Conservation (phyloP, 495 filamentous ascomycete species). For the Bryoglossum gracile region DNA sequence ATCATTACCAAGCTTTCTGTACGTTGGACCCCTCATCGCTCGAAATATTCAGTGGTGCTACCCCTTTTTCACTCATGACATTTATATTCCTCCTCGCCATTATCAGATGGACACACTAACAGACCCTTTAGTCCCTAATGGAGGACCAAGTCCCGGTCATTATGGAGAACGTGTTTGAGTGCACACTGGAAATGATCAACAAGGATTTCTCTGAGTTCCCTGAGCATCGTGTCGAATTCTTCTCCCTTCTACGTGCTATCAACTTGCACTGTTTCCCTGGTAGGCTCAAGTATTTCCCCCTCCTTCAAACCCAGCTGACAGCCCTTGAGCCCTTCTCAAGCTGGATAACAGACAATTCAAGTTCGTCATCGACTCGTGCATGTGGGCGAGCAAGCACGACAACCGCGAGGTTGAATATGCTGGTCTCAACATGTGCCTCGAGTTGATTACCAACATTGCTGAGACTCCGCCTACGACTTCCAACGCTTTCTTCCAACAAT, state of each 20-base stretch:
- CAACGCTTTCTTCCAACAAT: conserved; percentile 93
- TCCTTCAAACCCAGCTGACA: conserved; percentile 11
- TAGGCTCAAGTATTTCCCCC: conserved; percentile 12
- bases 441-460: conserved; percentile 95
- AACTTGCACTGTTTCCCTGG: conserved; percentile 91
- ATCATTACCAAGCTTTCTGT: conserved; percentile 94
- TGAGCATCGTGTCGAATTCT: conserved; percentile 96
- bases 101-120: conserved; percentile 12
- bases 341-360: conserved; percentile 96
- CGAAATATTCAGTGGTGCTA: conserved; percentile 28
- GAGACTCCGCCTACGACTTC: conserved; percentile 81
- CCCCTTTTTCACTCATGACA: conserved; percentile 10
- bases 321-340: conserved; percentile 64
- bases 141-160: conserved; percentile 95
- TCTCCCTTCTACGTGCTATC: conserved; percentile 90
- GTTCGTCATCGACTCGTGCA: conserved; percentile 97
- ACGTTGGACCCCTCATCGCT: conserved; percentile 46
- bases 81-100: not conserved
- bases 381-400: conserved; percentile 99
- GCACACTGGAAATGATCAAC: conserved; percentile 99
- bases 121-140: conserved; percentile 68
- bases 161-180: conserved; percentile 98
- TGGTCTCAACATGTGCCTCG: conserved; percentile 97
- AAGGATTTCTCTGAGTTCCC: conserved; percentile 99
- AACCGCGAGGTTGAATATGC: conserved; percentile 97